Evolutionary conservation across 495 filamentous ascomycete species (phyloP).

Genomic region (Aspergillus mulundensis): DNA sequence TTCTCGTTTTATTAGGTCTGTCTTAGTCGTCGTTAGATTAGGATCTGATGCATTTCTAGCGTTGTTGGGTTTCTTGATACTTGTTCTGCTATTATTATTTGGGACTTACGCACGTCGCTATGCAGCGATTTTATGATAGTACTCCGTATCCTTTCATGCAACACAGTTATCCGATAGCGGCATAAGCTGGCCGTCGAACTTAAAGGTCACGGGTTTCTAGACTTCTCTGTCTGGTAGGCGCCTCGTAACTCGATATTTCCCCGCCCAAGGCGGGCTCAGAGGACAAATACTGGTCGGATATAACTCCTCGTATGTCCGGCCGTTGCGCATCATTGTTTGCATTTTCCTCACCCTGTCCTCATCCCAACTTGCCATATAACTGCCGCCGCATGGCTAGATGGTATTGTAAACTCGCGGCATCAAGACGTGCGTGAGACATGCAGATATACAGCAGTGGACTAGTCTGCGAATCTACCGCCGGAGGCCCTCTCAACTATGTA

Average conservation of each 20-base stretch:
- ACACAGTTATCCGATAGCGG: background rate
- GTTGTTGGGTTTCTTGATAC: conserved; percentile 14
- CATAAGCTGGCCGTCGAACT: background rate
- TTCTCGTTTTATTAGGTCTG: conserved; percentile 9
- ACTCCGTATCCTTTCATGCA: background rate
- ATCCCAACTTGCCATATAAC: background rate
- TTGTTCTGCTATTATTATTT: conserved; percentile 5
- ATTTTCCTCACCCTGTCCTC: conserved; percentile 5
- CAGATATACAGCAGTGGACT: no score
- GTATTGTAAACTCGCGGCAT: no score
- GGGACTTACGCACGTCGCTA: background rate
- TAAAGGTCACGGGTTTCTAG: background rate
- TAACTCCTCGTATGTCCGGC: conserved; percentile 7
- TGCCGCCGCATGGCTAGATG: no score
- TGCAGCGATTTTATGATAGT: conserved; percentile 4
- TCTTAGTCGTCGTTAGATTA: conserved; percentile 26
- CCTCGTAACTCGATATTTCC: conserved; percentile 1
- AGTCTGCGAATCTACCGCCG: no score
- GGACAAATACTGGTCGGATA: conserved; percentile 4
- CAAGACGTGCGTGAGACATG: no score
- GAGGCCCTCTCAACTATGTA: no score
- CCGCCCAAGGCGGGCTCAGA: background rate
- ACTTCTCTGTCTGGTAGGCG: background rate
- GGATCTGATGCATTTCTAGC: conserved; percentile 39
- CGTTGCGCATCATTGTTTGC: conserved; percentile 7